These are phyloP conservation scores for Penicillium salamii DNA, from an alignment of 495 filamentous ascomycete genomes.

Conservation along the genomic window DNA sequence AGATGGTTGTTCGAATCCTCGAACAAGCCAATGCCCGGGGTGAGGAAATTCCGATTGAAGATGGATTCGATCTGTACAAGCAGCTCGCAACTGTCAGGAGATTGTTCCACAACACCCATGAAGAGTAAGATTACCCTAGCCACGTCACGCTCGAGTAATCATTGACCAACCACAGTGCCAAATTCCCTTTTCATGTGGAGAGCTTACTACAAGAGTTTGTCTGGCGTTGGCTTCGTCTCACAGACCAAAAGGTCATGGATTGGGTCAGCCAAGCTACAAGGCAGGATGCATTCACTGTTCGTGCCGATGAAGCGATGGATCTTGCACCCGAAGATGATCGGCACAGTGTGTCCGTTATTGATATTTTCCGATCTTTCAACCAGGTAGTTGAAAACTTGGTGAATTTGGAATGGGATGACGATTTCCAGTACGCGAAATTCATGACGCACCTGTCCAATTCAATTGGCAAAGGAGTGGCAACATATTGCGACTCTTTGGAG, in stretches of 20 bases:
- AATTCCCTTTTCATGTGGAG: conserved; percentile 85
- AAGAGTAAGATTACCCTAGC: conserved; percentile 41
- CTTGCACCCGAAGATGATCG: conserved; percentile 76
- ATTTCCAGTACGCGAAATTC: conserved; percentile 90
- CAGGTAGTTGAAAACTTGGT: conserved; percentile 84
- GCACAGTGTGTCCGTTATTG: conserved; percentile 89
- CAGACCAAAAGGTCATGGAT: conserved; percentile 72
- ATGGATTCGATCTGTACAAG: conserved; percentile 91
- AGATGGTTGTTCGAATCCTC: conserved; percentile 77
- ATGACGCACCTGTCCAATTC: conserved; percentile 94
- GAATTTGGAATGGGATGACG: conserved; percentile 86
- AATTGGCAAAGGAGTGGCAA: conserved; percentile 75
- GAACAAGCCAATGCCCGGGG: conserved; percentile 61
- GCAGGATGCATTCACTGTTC: conserved; percentile 77
- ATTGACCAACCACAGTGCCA: conserved; percentile 26
- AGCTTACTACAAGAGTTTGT: conserved; percentile 84
- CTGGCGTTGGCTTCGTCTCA: conserved; percentile 87
- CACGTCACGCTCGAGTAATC: background rate
- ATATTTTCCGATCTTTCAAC: conserved; percentile 92
- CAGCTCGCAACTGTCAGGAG: conserved; percentile 79
- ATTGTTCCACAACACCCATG: conserved; percentile 71
- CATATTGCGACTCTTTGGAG: conserved; percentile 91
- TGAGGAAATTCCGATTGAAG: conserved; percentile 79
- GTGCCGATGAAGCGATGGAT: conserved; percentile 54
- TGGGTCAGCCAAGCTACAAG: conserved; percentile 89